A percentile compares a stretch with the other conserved stretches of the same genome.
Conservation (phyloP, 2,329 filamentous ascomycete genomes). For the Fusarium concolor region DNA sequence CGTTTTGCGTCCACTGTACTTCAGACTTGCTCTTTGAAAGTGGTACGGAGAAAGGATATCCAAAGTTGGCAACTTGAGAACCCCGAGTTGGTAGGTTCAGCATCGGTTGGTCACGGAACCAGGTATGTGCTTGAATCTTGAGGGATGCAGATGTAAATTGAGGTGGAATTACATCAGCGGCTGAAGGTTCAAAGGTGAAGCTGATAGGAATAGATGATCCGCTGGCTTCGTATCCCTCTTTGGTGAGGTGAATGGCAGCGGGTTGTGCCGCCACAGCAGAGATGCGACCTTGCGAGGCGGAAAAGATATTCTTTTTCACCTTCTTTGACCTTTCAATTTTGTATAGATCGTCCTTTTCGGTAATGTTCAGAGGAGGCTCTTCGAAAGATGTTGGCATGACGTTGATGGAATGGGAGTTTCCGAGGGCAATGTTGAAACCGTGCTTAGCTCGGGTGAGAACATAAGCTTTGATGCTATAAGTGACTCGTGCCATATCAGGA, state of each 20-base stretch:
- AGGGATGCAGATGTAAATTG: constrained; percentile 20
- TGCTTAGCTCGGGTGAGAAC: constrained; percentile 13
- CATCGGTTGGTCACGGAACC: constrained; percentile 40
- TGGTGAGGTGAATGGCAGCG: constrained; percentile 29
- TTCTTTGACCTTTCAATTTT: constrained; percentile 31
- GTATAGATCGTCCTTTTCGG: constrained; percentile 36
- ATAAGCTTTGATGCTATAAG: constrained; percentile 32
- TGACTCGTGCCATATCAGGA: constrained; percentile 27
- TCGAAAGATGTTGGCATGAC: constrained; percentile 38
- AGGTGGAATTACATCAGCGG: constrained; percentile 23
- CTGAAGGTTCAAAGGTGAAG: constrained; percentile 32
- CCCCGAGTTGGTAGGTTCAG: constrained; percentile 32
- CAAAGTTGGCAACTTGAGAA: constrained; percentile 21
- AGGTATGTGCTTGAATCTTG: constrained; percentile 36
- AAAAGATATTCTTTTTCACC: constrained; percentile 40
- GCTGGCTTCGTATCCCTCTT: constrained; percentile 27
- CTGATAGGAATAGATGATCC: constrained; percentile 28
- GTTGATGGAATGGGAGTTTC: constrained; percentile 34
- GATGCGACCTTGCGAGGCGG: constrained; percentile 28
- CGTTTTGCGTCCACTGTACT: constrained; percentile 33
- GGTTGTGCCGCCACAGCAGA: constrained; percentile 38
- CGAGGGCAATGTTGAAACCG: constrained; percentile 5
- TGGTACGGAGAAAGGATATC: constrained; percentile 23
- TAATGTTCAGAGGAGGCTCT: constrained; percentile 37
- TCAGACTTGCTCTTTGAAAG: constrained; percentile 8